Conservation (phyloP, 208 protist genomes). For the Acanthamoeba sp. region DNA sequence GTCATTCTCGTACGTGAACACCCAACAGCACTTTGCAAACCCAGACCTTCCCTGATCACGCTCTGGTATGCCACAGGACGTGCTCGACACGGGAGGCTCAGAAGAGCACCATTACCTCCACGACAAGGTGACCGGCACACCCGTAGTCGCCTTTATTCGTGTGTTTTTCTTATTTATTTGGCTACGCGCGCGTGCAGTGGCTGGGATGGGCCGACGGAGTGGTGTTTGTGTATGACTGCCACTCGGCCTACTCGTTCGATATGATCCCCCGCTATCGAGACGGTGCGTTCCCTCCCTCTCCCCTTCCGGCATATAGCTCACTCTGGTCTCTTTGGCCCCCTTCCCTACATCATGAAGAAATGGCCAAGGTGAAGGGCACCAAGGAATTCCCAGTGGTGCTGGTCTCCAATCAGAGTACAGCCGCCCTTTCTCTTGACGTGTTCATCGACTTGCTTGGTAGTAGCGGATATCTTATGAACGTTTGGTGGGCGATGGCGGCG, state of each 20-base stretch:
- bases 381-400: conserved; percentile 69
- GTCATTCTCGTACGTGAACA: background rate
- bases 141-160: background rate
- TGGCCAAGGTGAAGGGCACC: conserved; percentile 61
- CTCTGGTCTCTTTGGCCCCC: background rate
- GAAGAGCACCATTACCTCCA: conserved; percentile 58
- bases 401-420: conserved; percentile 46
- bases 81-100: conserved; percentile 42
- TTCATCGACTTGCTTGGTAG: no score
- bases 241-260: conserved; percentile 65
- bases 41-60: no score
- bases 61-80: no score
- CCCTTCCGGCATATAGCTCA: background rate
- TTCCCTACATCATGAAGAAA: background rate
- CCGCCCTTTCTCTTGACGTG: no score
- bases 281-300: background rate
- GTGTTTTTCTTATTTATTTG: background rate
- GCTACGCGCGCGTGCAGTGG: background rate
- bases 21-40: no score
- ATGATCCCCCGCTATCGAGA: conserved; percentile 54
- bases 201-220: conserved; percentile 48
- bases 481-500: no score
- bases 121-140: conserved; percentile 15
- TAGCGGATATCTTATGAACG: no score
- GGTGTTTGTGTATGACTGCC: conserved; percentile 50